Base-by-base conservation (phyloP, 2,329 filamentous ascomycete species). In the Fusarium brachygibbosum region DNA sequence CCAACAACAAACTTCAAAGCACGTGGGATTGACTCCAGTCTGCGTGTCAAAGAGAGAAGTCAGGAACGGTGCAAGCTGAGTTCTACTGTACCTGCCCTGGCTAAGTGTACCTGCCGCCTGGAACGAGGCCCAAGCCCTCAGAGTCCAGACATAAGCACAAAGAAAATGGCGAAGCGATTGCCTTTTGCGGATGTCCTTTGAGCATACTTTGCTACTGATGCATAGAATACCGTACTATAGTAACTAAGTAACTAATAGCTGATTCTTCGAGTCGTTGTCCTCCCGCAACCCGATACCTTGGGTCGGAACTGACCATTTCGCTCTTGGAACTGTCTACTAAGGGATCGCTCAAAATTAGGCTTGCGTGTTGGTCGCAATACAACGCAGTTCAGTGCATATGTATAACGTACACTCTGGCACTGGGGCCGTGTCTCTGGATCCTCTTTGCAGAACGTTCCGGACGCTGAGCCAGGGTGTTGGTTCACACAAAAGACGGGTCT, bases 401-500 rank as follows among this genome's bases (percentile, higher is more conserved):
- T 6, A 50, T 8, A 17, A 49, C 8, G 46, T 19, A 28, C 19
- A 32, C n/a, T 25, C 41, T 35, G 42, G 29, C 34, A 45, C 42
- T 35, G 53, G 31, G 29, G 40, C 66, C 56, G 28, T 45, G 56
- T 50, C 31, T 23, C 29, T 49, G 56, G 66, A 46, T 44, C 35
- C 31, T 25, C 32, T 29, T 21, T 45, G 35, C 21, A 42, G 35
- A 63, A 21, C 31, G 23, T 40, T 51, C 32, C 34, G n/a, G 34
- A 41, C 31, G 55, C 34, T 51, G 51, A 44, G 40, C 60, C 56
- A 28, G 28, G 49, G 44, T 53, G 41, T 58, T 63, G 58, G 66
- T 53, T 68, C 42, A 38, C 21, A 25, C 37, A 41, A 67, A 17
- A 37, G 23, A 59, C 48, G 44, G 31, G 49, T 45, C 48, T 55